Evolutionary conservation across 306 rosid genomes (phyloP).

Genomic region (Castanospermum australe): DNA sequence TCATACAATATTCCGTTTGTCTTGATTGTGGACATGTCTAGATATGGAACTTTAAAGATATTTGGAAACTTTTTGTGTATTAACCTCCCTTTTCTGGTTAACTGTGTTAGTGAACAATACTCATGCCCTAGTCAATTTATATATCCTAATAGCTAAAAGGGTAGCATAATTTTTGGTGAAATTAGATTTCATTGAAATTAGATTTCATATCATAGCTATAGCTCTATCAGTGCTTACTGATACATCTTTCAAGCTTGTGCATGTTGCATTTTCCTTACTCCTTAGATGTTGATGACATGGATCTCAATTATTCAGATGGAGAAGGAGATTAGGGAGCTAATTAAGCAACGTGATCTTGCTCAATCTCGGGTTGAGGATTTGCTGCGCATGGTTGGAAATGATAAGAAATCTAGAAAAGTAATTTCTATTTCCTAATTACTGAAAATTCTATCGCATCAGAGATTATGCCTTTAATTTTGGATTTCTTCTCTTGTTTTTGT

Average conservation of each 20-base stretch:
- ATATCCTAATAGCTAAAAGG: not conserved
- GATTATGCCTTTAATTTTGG: not conserved
- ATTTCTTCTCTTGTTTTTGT: constrained; percentile 14
- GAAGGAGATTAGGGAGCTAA: constrained; percentile 73
- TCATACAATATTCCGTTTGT: not conserved
- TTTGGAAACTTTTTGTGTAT: not conserved
- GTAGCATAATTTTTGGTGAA: too few relatives aligned
- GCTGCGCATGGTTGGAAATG: constrained; percentile 60
- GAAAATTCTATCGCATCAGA: not conserved
- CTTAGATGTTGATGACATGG: not conserved
- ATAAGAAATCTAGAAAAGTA: constrained; percentile 54
- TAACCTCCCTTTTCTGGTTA: not conserved
- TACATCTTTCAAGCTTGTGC: not conserved
- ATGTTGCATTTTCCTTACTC: constrained; percentile 7
- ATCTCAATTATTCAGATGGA: constrained; percentile 61
- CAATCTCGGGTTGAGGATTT: constrained; percentile 81
- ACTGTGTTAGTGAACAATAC: not conserved
- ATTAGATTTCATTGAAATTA: not conserved
- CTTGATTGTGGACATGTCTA: constrained; percentile 4
- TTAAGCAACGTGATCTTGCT: constrained; percentile 81
- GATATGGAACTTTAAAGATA: not conserved
- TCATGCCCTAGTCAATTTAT: not conserved
- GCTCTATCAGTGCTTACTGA: not conserved
- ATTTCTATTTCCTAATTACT: not conserved
- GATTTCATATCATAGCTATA: not conserved